Base-by-base conservation (phyloP, 345 rosid species). In the Psidium friedrichsthalianum region DNA sequence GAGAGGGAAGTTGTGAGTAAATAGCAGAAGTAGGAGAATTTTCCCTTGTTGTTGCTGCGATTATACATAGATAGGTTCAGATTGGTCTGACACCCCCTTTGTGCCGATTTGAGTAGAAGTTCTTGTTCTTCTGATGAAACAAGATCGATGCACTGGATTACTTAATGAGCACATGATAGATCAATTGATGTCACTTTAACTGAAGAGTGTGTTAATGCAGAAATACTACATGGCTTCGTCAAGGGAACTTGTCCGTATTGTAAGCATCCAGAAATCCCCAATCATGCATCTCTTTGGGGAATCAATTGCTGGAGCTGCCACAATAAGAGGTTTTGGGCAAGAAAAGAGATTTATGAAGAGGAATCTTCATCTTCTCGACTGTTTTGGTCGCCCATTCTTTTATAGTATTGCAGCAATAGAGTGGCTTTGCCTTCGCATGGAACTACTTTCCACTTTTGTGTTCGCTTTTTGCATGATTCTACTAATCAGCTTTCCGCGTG, bases 211-310 rank as follows among this genome's bases (percentile, higher is more conserved):
- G 20, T 74, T 24, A 85, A 83, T 90, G 93, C 98, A 98, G 98
- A 98, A 98, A 91, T 98, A 98, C 94, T 98, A 98, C 93, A 98
- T 98, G 99, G 96, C 99, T 84, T 98, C 99, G 53, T 98, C 99
- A 2, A 92, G 99, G 90, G 99, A 98, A 91, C 90, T 98, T 80
- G 99, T 98, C 51, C 99, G 99, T 81, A 98, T 98, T 85, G 98
- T 98, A 85, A 98, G 99, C 93, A 98, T 95, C 86, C 99, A 98
- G 90, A 98, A 98, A 89, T 98, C 99, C 90, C 99, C 99, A 74
- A 88, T 98, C 86, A 94, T 98, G 88, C 93, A 98, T 92, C 95
- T 98, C 76, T 98, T 98, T 87, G 98, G 99, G 5, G 99, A 98
- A 91, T 96, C 99, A 85, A 98, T 98, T 87, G 96, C 99, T 86